Evolutionary conservation across 1,284 basidiomycete genomes (phyloP).

Genomic region (Malassezia obtusa): DNA sequence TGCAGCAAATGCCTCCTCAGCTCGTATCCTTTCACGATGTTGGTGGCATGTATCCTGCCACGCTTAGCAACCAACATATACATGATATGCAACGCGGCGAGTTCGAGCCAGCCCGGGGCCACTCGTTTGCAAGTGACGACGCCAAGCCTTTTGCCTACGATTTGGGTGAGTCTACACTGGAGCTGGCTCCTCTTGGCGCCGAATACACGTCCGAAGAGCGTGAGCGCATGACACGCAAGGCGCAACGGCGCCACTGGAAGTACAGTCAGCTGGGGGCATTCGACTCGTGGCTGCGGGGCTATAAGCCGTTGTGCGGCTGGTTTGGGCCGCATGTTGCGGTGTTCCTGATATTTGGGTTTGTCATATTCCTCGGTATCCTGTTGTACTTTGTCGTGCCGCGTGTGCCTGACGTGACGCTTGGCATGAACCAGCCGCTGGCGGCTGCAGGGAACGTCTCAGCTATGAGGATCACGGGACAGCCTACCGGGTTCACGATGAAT

Average conservation of each 20-base stretch:
- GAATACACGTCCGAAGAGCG: slow-evolving; percentile 11
- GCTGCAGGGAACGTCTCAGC: not conserved
- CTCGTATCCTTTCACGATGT: slow-evolving; percentile 2
- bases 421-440: slow-evolving; percentile 1
- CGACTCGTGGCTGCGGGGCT: slow-evolving; percentile 7
- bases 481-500: slow-evolving; percentile 16
- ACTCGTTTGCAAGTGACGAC: not conserved
- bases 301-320: slow-evolving; percentile 2
- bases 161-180: slow-evolving; percentile 1
- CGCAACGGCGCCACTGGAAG: not conserved
- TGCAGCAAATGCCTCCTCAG: not conserved
- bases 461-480: slow-evolving; percentile 3
- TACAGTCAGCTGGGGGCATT: not conserved
- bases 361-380: not conserved
- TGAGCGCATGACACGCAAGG: slow-evolving; percentile 11
- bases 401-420: slow-evolving; percentile 7
- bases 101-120: not conserved
- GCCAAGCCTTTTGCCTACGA: slow-evolving; percentile 1
- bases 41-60: not conserved
- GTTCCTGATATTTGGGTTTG: not conserved
- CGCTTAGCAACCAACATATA: not conserved
- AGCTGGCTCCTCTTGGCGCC: slow-evolving; percentile 9
- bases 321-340: slow-evolving; percentile 7
- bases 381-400: slow-evolving; percentile 16
- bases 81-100: not conserved